Evolutionary conservation across 306 rosid genomes (phyloP).

Genomic region (Biancaea sappan): DNA sequence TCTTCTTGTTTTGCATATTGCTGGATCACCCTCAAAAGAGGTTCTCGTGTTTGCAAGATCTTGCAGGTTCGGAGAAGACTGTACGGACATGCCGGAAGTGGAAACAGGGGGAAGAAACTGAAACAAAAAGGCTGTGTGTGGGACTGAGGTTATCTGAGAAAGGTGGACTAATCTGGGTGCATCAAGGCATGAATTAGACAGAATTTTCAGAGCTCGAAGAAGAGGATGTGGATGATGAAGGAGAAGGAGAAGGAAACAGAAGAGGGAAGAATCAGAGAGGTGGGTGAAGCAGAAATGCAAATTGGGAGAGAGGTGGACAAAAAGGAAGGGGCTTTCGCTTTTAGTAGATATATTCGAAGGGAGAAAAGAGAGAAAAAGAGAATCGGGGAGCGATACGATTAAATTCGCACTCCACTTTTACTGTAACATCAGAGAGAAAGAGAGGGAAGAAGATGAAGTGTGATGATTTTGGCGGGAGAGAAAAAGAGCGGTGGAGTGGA

Average conservation of each 20-base stretch:
- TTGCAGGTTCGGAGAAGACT: slow-evolving; percentile 11
- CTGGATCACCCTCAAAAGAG: slow-evolving; percentile 28
- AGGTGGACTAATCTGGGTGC: neutral
- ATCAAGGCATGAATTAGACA: slow-evolving; percentile 1
- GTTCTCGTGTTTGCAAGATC: too few species aligned
- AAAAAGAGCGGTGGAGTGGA: neutral
- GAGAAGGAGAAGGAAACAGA: neutral
- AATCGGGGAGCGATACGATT: slow-evolving; percentile 33
- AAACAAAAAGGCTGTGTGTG: too few species aligned
- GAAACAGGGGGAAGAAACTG: neutral
- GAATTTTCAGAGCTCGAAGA: neutral
- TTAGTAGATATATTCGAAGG: slow-evolving; percentile 26
- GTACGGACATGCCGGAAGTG: slow-evolving; percentile 37
- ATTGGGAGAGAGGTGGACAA: neutral
- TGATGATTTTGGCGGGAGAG: slow-evolving; percentile 46
- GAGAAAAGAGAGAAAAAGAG: neutral
- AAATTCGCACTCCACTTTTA: slow-evolving; percentile 28
- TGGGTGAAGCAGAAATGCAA: neutral
- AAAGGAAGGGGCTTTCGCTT: slow-evolving; percentile 23
- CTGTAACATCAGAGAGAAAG: neutral
- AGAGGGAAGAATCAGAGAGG: neutral
- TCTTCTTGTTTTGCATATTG: slow-evolving; percentile 28
- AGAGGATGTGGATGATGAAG: neutral
- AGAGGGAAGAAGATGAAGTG: neutral
- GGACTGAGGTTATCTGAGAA: slow-evolving; percentile 8